Conservation (phyloP, 495 filamentous ascomycete species). For the Hypoxylon rickii region DNA sequence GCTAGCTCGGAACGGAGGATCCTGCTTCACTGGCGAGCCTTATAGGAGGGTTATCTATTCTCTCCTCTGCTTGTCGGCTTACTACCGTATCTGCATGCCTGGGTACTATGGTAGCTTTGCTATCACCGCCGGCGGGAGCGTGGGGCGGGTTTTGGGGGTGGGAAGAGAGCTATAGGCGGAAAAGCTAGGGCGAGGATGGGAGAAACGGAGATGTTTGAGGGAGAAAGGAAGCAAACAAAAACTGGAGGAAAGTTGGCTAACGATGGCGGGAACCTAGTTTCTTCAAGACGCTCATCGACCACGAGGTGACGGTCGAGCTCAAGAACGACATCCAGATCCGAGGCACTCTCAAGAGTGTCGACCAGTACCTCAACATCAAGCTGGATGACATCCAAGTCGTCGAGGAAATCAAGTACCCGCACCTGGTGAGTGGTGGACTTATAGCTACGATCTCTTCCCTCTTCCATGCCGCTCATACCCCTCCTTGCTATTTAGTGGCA, state of each 20-base stretch:
- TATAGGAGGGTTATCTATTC: too few species aligned
- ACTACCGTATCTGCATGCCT: too few species aligned
- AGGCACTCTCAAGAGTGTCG: constrained; percentile 92
- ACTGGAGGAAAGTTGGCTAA: constrained; percentile 3
- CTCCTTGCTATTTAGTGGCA: background rate
- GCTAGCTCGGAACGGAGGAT: background rate
- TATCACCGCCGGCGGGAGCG: too few species aligned
- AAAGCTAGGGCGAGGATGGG: background rate
- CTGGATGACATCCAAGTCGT: constrained; percentile 90
- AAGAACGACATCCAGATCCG: constrained; percentile 98
- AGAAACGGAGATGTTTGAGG: background rate
- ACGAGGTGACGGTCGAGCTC: constrained; percentile 93
- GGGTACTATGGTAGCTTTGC: too few species aligned
- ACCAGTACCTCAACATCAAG: constrained; percentile 99
- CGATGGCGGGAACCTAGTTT: constrained; percentile 62
- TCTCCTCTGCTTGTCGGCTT: too few species aligned
- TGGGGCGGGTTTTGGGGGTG: background rate
- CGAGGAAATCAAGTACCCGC: constrained; percentile 90
- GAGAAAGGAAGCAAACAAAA: background rate
- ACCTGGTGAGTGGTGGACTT: constrained; percentile 79
- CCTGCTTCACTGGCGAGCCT: background rate
- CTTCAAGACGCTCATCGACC: constrained; percentile 99
- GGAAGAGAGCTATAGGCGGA: background rate
- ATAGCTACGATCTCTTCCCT: background rate
- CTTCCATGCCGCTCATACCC: background rate